Evolutionary conservation across 2,329 filamentous ascomycete species (phyloP).

Genomic region (Cladosporium sp.): DNA sequence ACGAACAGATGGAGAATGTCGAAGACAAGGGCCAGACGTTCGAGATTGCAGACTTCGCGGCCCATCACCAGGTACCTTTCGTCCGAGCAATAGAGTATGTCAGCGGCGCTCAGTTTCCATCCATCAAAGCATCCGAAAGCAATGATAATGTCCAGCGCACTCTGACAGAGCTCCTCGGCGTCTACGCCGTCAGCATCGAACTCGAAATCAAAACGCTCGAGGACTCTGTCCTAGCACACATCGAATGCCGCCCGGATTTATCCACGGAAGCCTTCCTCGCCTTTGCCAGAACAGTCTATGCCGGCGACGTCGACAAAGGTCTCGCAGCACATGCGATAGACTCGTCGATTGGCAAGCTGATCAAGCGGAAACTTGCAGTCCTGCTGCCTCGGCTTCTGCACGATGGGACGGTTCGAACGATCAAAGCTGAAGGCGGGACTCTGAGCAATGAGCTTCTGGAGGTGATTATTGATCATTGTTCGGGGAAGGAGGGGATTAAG

Average conservation of each 20-base stretch:
- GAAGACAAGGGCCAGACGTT: not conserved
- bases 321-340: not conserved
- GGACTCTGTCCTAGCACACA: not conserved
- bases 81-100: conserved; percentile 9
- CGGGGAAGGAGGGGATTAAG: not conserved
- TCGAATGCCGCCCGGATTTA: not conserved
- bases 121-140: not conserved
- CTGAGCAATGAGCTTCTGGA: conserved; percentile 7
- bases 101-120: not conserved
- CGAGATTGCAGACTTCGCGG: not conserved
- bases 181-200: conserved; percentile 1
- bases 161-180: conserved; percentile 1
- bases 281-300: conserved; percentile 3
- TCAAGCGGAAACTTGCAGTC: conserved; percentile 9
- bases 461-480: not conserved
- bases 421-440: not conserved
- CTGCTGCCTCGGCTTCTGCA: not conserved
- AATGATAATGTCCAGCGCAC: not conserved
- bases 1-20: not conserved
- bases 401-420: not conserved
- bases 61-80: not conserved
- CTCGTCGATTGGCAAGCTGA: not conserved
- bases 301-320: not conserved
- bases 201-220: not conserved
- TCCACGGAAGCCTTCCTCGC: not conserved